These are phyloP conservation scores for Hibiscus tridactylites DNA, from an alignment of 345 rosid species.

Conservation along the genomic window DNA sequence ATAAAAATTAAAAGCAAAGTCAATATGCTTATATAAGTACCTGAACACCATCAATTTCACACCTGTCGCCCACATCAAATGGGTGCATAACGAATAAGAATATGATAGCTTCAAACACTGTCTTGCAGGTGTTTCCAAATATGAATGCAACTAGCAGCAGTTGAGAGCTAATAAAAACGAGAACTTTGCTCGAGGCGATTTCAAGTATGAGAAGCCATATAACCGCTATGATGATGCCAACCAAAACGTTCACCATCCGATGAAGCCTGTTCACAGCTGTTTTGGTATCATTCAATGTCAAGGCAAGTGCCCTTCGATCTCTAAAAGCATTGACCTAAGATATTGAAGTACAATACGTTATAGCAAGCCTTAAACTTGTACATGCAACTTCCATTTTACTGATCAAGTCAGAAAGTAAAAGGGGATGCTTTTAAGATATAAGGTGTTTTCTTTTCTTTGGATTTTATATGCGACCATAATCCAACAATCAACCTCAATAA, in stretches of 20 bases:
- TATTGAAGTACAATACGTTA: neutral
- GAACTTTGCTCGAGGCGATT: constrained; percentile 64
- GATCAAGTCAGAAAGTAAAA: no score
- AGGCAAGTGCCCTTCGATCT: constrained; percentile 80
- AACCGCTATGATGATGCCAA: constrained; percentile 43
- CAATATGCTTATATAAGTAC: constrained; percentile 20
- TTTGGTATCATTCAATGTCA: constrained; percentile 80
- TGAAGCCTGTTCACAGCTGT: constrained; percentile 91
- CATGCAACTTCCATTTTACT: neutral
- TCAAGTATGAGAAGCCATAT: constrained; percentile 73
- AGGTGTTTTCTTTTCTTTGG: no score
- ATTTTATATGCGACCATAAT: no score
- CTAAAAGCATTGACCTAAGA: constrained; percentile 73
- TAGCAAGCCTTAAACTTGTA: neutral
- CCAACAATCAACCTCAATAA: no score
- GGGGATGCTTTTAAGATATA: neutral
- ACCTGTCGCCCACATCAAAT: constrained; percentile 83
- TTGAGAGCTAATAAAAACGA: constrained; percentile 69
- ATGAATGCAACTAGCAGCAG: constrained; percentile 62
- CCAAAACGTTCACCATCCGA: constrained; percentile 41
- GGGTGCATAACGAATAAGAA: constrained; percentile 85
- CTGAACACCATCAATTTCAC: constrained; percentile 76
- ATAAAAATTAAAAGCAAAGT: neutral
- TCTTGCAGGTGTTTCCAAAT: constrained; percentile 80
- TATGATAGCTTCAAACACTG: constrained; percentile 65